Evolutionary conservation across 306 rosid species (phyloP).

Genomic region (Canavalia ensiformis): DNA sequence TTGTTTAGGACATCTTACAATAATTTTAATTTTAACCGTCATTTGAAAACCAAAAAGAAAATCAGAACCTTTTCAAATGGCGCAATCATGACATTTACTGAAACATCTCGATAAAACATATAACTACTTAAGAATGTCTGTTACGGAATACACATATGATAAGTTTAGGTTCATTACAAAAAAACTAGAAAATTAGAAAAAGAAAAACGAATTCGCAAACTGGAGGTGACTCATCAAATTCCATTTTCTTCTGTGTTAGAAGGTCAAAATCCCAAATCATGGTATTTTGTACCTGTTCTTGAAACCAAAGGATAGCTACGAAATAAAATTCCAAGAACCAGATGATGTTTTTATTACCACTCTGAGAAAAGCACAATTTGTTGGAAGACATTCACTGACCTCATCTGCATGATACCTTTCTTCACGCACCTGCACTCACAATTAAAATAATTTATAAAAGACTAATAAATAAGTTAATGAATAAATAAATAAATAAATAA

Average conservation of each 20-base stretch:
- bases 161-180: neutral
- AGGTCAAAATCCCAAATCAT: slow-evolving; percentile 51
- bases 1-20: too few relatives aligned
- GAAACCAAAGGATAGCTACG: slow-evolving; percentile 16
- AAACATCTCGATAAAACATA: neutral
- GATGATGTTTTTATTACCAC: slow-evolving; percentile 12
- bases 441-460: neutral
- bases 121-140: neutral
- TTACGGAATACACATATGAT: neutral
- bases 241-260: slow-evolving; percentile 32
- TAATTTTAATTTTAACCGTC: neutral
- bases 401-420: slow-evolving; percentile 38
- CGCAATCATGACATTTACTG: neutral
- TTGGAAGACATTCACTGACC: slow-evolving; percentile 16
- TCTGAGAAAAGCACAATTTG: slow-evolving; percentile 14
- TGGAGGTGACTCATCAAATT: slow-evolving; percentile 38
- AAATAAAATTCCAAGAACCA: slow-evolving; percentile 5
- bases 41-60: neutral
- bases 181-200: neutral
- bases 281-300: slow-evolving; percentile 7
- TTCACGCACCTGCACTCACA: slow-evolving; percentile 31
- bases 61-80: neutral
- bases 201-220: neutral
- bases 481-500: neutral
- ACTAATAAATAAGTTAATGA: neutral